A percentile compares a stretch with the other conserved stretches of the same genome.
Evolutionary conservation across 2,329 filamentous ascomycete species (phyloP).

Genomic region (Claviceps sp.): DNA sequence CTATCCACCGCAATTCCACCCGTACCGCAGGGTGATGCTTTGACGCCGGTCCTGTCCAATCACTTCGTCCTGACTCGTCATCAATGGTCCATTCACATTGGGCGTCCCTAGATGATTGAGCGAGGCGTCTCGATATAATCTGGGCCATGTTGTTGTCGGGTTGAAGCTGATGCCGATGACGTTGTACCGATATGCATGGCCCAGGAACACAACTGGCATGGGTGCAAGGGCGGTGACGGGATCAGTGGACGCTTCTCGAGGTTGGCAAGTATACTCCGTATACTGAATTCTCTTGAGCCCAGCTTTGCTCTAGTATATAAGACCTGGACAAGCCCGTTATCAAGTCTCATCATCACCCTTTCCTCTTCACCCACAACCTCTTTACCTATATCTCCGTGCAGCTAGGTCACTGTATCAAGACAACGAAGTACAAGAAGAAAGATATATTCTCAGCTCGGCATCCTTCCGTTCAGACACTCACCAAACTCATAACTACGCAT

Average conservation of each 20-base stretch:
- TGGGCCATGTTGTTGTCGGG: not conserved
- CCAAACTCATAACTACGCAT: not conserved
- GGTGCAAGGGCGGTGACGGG: not conserved
- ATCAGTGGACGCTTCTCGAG: not conserved
- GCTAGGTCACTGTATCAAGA: too few relatives aligned
- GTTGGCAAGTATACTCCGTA: not conserved
- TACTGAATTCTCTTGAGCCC: not conserved
- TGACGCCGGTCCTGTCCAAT: not conserved
- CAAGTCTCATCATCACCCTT: not conserved
- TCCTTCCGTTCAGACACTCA: not conserved
- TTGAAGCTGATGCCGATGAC: not conserved
- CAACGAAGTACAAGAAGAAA: not conserved
- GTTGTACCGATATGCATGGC: not conserved
- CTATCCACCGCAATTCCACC: conserved; percentile 13
- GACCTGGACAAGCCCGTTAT: not conserved
- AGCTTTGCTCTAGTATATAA: not conserved
- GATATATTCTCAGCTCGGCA: too few relatives aligned
- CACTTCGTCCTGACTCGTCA: conserved; percentile 2
- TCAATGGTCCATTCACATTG: not conserved
- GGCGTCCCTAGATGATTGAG: not conserved
- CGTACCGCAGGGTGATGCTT: conserved; percentile 3
- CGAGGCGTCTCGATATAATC: not conserved
- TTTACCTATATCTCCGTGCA: too few relatives aligned
- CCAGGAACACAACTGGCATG: not conserved
- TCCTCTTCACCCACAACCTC: conserved; percentile 2